Percentiles rank a stretch among this genome's conserved stretches.
Conservation (phyloP, 495 filamentous ascomycete species). For the Hamigera avellanea region DNA sequence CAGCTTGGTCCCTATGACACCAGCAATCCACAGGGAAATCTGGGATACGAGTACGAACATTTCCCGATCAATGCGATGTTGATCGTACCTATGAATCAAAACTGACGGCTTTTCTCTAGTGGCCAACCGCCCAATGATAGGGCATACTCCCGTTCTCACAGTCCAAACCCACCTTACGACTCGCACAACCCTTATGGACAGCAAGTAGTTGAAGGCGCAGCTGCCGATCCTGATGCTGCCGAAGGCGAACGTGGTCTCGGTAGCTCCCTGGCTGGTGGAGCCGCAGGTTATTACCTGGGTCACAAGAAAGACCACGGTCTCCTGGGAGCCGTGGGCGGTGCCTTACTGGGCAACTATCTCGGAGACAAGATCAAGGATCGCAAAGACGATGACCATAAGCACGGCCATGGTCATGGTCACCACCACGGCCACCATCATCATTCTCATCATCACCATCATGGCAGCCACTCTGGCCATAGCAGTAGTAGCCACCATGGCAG, state of each 20-base stretch:
- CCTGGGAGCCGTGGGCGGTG: constrained; percentile 37
- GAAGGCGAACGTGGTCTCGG: constrained; percentile 32
- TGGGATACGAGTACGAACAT: constrained; percentile 27
- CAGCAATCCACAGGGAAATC: constrained; percentile 6
- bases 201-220: constrained; percentile 7
- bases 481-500: constrained; percentile 6
- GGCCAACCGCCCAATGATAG: constrained; percentile 10
- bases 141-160: constrained; percentile 10
- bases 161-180: constrained; percentile 4
- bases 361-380: constrained; percentile 27
- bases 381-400: not conserved
- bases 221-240: constrained; percentile 9
- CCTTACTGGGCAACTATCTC: constrained; percentile 34
- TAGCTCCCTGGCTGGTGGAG: constrained; percentile 32
- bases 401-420: constrained; percentile 1
- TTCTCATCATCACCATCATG: constrained; percentile 9
- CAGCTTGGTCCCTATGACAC: constrained; percentile 8
- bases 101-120: constrained; percentile 2
- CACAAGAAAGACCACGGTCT: constrained; percentile 36
- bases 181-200: too few relatives aligned
- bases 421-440: constrained; percentile 10
- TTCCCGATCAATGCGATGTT: not conserved
- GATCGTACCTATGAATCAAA: not conserved
- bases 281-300: constrained; percentile 34
- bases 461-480: constrained; percentile 15